Evolutionary conservation across 805 yeast genomes (phyloP), one percentile per base, ranked within the genome.

Genomic region (Phaffomyces antillensis): DNA sequence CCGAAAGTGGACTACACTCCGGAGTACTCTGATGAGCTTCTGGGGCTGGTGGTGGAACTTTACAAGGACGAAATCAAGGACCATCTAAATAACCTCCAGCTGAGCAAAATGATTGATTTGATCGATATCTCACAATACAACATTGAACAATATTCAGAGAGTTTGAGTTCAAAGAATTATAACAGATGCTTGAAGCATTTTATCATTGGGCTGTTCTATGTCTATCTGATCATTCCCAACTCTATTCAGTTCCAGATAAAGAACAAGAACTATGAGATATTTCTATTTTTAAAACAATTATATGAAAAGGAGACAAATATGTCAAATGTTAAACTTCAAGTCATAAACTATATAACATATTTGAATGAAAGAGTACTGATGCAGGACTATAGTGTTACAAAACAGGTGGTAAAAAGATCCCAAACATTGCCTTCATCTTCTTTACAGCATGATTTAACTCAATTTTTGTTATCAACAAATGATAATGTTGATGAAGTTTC

Each of bases 211-310:
- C 57, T 67, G 38, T 63, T 62, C 47, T 65, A 65, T 43, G 45
- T 69, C 3, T 66, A 58, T 49, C 52, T 66, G 24, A 61, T 67
- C 10, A 63, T 69, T 13, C 73, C 73, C 12, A 60, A 52, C 34
- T 67, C 71, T 5, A 63, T 64, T 28, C 72, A 68, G 48, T 69
- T 67, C 44, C 69, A 66, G 45, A 56, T 68, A 25, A 65, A 63
- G 50, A 68, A 68, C 48, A 68, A 65, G 47, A 64, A 66, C 44
- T 65, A 61, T 43, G 62, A 63, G 24, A 54, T 68, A n/a, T 68
- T 67, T 40, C 53, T 59, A 18, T 62, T 63, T 11, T 50, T 67
- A 43, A 66, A 64, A 46, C 62, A 54, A 43, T 40, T 64, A 38
- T 68, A 60, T 41, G 68, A 67, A 44, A 58, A 58, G 41, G 68